A percentile compares a stretch with the other conserved stretches of the same genome.
phyloP scores from a whole-genome alignment of 129 eudicot species.

The Escallonia herrerae region DNA sequence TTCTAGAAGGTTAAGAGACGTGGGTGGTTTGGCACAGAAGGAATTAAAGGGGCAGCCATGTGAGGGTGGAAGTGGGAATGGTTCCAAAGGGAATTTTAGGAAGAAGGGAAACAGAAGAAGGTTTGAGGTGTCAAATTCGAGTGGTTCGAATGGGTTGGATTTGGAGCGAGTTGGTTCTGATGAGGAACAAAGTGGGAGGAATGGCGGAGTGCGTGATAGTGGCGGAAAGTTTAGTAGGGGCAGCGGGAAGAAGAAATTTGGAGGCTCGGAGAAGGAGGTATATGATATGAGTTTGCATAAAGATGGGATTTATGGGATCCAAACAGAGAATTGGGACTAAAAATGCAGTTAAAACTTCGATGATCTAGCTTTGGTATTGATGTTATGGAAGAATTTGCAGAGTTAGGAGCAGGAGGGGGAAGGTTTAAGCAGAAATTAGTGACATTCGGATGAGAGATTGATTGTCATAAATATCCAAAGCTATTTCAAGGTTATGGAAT shows the following conservation, averaged over 20 bases:
- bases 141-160: background rate
- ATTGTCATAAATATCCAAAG: background rate
- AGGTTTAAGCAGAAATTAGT: slow-evolving; percentile 1
- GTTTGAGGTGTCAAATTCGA: background rate
- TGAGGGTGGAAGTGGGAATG: slow-evolving; percentile 10
- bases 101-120: slow-evolving; percentile 23
- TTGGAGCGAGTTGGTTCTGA: slow-evolving; percentile 10
- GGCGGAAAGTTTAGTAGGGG: slow-evolving; percentile 4
- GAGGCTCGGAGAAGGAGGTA: slow-evolving; percentile 27
- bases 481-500: background rate
- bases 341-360: no score
- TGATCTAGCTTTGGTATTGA: background rate
- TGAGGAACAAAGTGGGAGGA: slow-evolving; percentile 11
- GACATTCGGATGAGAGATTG: background rate
- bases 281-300: slow-evolving; percentile 66
- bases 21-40: background rate
- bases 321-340: slow-evolving; percentile 12
- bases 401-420: slow-evolving; percentile 6
- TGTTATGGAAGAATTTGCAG: background rate
- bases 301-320: slow-evolving; percentile 68
- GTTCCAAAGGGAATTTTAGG: slow-evolving; percentile 15
- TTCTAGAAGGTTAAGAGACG: slow-evolving; percentile 4
- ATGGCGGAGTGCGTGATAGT: background rate
- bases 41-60: background rate
- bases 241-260: slow-evolving; percentile 6